These are phyloP conservation scores for Suillus tomentosus DNA, from an alignment of 768 basidiomycete species.

Conservation along the genomic window DNA sequence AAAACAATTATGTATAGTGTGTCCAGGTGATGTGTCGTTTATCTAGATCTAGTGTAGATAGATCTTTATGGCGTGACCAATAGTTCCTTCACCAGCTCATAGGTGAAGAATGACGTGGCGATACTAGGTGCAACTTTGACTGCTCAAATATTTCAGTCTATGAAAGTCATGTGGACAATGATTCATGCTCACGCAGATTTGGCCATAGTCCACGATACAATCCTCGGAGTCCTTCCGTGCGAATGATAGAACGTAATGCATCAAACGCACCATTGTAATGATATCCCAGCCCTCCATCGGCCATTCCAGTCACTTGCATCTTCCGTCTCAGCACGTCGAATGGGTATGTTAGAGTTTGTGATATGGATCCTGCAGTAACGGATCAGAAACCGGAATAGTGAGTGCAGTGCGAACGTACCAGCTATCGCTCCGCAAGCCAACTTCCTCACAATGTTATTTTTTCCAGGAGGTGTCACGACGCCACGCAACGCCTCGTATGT, in stretches of 20 bases:
- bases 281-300: slow-evolving; percentile 53
- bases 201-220: slow-evolving; percentile 90
- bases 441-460: slow-evolving; percentile 67
- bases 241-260: slow-evolving; percentile 68
- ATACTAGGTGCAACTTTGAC: slow-evolving; percentile 93
- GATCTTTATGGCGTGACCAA: slow-evolving; percentile 39
- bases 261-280: slow-evolving; percentile 83
- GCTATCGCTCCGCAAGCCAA: slow-evolving; percentile 85
- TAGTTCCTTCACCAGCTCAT: slow-evolving; percentile 64
- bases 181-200: slow-evolving; percentile 67
- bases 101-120: slow-evolving; percentile 83
- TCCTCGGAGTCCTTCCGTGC: slow-evolving; percentile 72
- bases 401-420: slow-evolving; percentile 44
- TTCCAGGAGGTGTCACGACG: slow-evolving; percentile 79
- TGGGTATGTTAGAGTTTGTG: slow-evolving; percentile 93
- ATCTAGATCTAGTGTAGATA: slow-evolving; percentile 9
- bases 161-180: slow-evolving; percentile 12
- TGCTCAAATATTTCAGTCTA: slow-evolving; percentile 32
- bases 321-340: slow-evolving; percentile 94
- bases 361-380: slow-evolving; percentile 66
- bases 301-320: slow-evolving; percentile 92
- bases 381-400: slow-evolving; percentile 14
- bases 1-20: background rate
- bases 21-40: background rate
- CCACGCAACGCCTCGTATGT: slow-evolving; percentile 84